A percentile compares a stretch with the other conserved stretches of the same genome.
Conservation (phyloP, 257 asterid species). For the Nicotiana tabacum region DNA sequence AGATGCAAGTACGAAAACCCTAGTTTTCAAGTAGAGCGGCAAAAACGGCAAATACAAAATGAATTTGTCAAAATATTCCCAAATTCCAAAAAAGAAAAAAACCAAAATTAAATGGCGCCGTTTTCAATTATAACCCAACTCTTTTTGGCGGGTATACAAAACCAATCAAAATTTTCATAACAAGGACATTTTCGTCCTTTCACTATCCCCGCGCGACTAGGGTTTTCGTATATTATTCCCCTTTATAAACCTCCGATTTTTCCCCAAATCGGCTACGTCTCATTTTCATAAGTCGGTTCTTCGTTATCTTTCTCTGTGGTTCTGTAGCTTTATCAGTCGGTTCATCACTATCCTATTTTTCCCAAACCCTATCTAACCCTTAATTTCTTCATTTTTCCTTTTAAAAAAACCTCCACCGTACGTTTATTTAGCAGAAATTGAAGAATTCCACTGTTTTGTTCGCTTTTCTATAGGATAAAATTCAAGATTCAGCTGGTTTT, state of each 20-base stretch:
- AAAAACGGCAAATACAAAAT: not conserved
- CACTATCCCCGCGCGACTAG: constrained; percentile 41
- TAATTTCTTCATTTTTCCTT: not conserved
- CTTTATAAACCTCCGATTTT: constrained; percentile 25
- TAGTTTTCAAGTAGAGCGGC: not conserved
- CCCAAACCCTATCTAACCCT: constrained; percentile 25
- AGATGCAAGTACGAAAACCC: not conserved
- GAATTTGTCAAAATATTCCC: not conserved
- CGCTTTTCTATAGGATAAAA: not conserved
- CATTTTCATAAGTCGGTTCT: constrained; percentile 18
- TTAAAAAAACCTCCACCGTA: not conserved
- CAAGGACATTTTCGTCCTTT: constrained; percentile 48
- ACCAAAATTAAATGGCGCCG: constrained; percentile 7
- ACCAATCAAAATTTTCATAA: not conserved
- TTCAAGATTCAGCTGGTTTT: not conserved
- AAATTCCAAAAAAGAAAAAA: not conserved
- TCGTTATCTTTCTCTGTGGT: not conserved
- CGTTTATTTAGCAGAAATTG: too few species aligned
- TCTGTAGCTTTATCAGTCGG: constrained; percentile 13
- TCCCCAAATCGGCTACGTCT: constrained; percentile 22
- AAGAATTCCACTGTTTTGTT: not conserved
- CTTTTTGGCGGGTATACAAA: not conserved
- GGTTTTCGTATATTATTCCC: constrained; percentile 47
- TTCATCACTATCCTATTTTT: not conserved
- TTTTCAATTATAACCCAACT: not conserved